phyloP scores from a whole-genome alignment of 495 filamentous ascomycete genomes.

The Extremus antarcticus region DNA sequence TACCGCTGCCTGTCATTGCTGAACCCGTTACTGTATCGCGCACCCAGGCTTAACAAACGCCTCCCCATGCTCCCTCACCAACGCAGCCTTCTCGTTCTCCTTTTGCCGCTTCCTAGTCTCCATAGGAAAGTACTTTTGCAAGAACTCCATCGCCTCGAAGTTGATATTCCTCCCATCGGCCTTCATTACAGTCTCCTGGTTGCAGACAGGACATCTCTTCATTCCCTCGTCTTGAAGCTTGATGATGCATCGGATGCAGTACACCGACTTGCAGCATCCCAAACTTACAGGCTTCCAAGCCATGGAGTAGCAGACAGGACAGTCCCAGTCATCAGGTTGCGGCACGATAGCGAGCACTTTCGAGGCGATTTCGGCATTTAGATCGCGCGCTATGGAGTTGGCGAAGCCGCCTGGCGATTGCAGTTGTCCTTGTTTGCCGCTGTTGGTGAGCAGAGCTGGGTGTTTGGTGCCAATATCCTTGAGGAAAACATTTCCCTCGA shows the following conservation, averaged over 20 bases:
- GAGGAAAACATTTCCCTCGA: constrained; percentile 34
- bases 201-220: constrained; percentile 55
- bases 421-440: not conserved
- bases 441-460: constrained; percentile 11
- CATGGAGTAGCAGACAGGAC: constrained; percentile 60
- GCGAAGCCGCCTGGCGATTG: constrained; percentile 35
- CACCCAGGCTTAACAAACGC: constrained; percentile 15
- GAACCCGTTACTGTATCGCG: constrained; percentile 3
- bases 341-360: constrained; percentile 56
- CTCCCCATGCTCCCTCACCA: constrained; percentile 14
- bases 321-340: constrained; percentile 60
- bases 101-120: constrained; percentile 55
- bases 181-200: constrained; percentile 46
- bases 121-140: constrained; percentile 58
- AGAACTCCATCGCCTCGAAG: constrained; percentile 43
- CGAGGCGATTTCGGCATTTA: constrained; percentile 53
- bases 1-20: not conserved
- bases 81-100: constrained; percentile 35
- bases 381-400: constrained; percentile 48
- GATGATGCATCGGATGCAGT: constrained; percentile 64
- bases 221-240: constrained; percentile 53
- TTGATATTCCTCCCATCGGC: constrained; percentile 58
- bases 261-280: constrained; percentile 49
- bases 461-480: constrained; percentile 8
- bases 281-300: constrained; percentile 57